Evolutionary conservation across 2,329 filamentous ascomycete genomes (phyloP).

Genomic region (Xylariaceae sp.): DNA sequence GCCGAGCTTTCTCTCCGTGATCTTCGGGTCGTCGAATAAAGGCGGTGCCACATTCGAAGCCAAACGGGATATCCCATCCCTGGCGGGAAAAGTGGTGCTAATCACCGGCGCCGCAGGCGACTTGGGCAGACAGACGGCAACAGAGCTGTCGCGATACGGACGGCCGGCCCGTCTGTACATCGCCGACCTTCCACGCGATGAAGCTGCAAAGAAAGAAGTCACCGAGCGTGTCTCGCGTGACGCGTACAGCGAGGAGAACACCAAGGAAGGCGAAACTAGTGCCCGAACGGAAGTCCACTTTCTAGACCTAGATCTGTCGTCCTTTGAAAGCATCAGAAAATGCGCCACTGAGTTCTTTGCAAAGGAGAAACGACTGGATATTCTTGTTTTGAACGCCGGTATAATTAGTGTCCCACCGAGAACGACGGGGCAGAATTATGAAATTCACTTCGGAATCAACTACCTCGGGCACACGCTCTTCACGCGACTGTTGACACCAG

Average conservation of each 20-base stretch:
- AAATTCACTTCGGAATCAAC: conserved; percentile 6
- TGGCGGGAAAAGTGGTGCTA: conserved; percentile 7
- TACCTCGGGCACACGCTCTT: conserved; percentile 6
- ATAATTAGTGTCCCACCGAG: background rate
- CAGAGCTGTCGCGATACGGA: conserved; percentile 14
- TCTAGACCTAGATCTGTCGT: background rate
- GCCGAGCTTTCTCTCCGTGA: background rate
- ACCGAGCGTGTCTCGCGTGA: conserved; percentile 7
- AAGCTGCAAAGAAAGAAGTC: conserved; percentile 5
- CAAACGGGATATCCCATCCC: conserved; percentile 9
- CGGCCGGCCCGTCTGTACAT: conserved; percentile 17
- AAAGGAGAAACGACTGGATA: background rate
- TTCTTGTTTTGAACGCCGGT: conserved; percentile 5
- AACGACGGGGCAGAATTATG: conserved; percentile 1
- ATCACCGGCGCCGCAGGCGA: conserved; percentile 11
- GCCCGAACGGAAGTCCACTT: background rate
- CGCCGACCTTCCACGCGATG: conserved; percentile 13
- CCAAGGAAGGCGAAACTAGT: background rate
- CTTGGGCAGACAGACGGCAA: conserved; percentile 13
- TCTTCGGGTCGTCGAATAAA: conserved; percentile 7
- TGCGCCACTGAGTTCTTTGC: background rate
- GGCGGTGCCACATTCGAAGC: conserved; percentile 13
- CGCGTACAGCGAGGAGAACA: background rate
- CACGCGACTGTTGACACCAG: background rate
- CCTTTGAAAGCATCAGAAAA: background rate